phyloP scores from a whole-genome alignment of 2,329 filamentous ascomycete species.

The Penicillium sp. region DNA sequence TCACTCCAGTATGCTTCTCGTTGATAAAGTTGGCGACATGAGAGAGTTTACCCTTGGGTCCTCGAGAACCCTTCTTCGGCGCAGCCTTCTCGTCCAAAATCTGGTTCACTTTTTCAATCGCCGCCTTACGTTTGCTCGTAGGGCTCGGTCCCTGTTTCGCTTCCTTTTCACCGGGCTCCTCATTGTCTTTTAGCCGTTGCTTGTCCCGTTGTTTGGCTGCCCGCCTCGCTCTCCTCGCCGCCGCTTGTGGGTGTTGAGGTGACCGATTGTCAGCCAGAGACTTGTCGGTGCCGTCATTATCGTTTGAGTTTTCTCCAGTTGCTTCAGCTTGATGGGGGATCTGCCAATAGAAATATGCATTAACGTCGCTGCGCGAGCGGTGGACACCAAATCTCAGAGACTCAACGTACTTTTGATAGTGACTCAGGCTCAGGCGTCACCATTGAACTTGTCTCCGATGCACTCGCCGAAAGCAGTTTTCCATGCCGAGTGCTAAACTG shows the following conservation, averaged over 20 bases:
- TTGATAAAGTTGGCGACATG: conserved; percentile 10
- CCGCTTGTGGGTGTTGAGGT: background rate
- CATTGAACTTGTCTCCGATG: background rate
- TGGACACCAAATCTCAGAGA: too few species aligned
- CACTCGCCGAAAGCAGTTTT: background rate
- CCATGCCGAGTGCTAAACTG: conserved; percentile 5
- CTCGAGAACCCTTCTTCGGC: background rate
- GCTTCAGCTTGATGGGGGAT: background rate
- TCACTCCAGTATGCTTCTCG: conserved; percentile 10
- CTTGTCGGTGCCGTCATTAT: background rate
- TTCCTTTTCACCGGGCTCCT: background rate
- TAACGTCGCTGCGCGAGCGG: background rate
- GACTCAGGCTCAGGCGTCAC: background rate
- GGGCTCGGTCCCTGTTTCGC: background rate
- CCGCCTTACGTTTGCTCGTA: background rate
- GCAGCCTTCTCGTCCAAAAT: background rate
- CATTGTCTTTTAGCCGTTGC: background rate
- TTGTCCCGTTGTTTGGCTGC: conserved; percentile 1
- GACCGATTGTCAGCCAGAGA: background rate
- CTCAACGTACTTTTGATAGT: background rate
- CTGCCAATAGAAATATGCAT: background rate
- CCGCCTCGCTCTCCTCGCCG: background rate
- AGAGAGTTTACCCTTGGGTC: conserved; percentile 7
- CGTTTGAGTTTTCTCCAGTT: background rate
- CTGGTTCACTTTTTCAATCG: background rate